A percentile compares a stretch with the other conserved stretches of the same genome.
Evolutionary conservation across 2,329 filamentous ascomycete genomes (phyloP).

Genomic region (Stachybotrys elegans): DNA sequence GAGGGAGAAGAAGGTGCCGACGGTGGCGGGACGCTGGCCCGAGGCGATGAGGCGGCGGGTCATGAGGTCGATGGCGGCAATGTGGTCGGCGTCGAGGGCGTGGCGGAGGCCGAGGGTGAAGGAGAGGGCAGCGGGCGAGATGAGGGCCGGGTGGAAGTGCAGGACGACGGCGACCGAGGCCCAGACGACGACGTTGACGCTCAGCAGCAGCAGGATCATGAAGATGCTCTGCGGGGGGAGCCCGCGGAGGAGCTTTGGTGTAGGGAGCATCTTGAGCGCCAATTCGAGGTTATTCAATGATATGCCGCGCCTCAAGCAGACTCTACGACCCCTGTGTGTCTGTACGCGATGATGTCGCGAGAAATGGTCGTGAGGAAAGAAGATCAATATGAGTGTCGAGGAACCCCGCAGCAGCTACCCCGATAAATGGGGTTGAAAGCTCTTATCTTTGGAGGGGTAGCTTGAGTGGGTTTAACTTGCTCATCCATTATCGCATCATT

Average conservation of each 20-base stretch:
- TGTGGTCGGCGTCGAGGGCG: constrained; percentile 95
- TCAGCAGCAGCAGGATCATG: constrained; percentile 46
- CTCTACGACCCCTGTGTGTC: too few relatives aligned
- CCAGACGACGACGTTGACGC: constrained; percentile 52
- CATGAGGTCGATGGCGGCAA: constrained; percentile 85
- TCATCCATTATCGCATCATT: too few relatives aligned
- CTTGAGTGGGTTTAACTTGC: too few relatives aligned
- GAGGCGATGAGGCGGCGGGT: constrained; percentile 82
- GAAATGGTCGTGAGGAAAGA: too few relatives aligned
- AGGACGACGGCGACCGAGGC: constrained; percentile 47
- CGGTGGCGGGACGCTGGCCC: constrained; percentile 80
- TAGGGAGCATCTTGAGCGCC: too few relatives aligned
- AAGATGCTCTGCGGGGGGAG: constrained; percentile 31
- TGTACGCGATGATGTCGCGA: too few relatives aligned
- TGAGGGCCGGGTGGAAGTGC: constrained; percentile 53
- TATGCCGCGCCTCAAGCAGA: too few relatives aligned
- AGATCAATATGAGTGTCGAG: too few relatives aligned
- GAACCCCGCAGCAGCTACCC: too few relatives aligned
- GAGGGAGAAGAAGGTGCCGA: constrained; percentile 90
- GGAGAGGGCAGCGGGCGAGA: constrained; percentile 76
- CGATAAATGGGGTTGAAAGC: too few relatives aligned
- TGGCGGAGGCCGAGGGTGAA: constrained; percentile 89
- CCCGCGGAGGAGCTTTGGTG: constrained; percentile 23
- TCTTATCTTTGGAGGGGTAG: too few relatives aligned
- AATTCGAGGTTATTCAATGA: too few relatives aligned